Conservation (phyloP, 768 basidiomycete genomes). For the button mushroom (Agaricus bisporus) region DNA sequence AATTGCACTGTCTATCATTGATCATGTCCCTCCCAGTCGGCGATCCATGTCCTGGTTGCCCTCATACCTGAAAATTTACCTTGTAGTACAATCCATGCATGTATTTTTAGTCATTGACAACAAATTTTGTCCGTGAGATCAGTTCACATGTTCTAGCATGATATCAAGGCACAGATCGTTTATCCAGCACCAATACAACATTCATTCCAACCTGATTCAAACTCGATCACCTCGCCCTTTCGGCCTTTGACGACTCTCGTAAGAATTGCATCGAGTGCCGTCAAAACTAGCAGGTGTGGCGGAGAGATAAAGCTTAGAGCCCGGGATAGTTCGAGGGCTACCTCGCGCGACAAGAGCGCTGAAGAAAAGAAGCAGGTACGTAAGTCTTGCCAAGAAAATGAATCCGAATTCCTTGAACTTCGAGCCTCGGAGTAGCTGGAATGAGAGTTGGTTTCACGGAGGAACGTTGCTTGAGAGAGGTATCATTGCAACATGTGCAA, state of each 20-base stretch:
- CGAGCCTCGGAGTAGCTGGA: slow-evolving; percentile 9
- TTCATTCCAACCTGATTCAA: no score
- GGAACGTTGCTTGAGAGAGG: background rate
- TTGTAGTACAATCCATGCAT: background rate
- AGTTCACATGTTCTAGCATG: no score
- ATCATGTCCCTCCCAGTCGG: background rate
- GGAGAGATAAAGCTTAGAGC: background rate
- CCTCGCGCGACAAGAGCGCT: slow-evolving; percentile 9
- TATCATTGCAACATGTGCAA: slow-evolving; percentile 7
- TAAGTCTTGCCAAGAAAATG: slow-evolving; percentile 8
- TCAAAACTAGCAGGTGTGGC: background rate
- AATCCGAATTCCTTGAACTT: background rate
- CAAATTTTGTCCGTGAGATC: no score
- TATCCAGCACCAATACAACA: no score
- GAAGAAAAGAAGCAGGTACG: slow-evolving; percentile 9
- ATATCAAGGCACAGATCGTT: no score
- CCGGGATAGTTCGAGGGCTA: background rate
- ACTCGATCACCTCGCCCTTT: background rate
- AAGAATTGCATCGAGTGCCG: background rate
- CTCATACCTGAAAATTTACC: background rate
- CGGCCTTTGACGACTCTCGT: background rate
- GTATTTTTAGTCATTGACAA: no score
- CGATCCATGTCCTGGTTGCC: background rate
- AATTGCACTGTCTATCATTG: background rate
- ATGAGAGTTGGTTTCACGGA: background rate